Evolutionary conservation across 2,329 filamentous ascomycete species (phyloP), one percentile per base, ranked within the genome.

Genomic region (Hymenoscyphus linearis): DNA sequence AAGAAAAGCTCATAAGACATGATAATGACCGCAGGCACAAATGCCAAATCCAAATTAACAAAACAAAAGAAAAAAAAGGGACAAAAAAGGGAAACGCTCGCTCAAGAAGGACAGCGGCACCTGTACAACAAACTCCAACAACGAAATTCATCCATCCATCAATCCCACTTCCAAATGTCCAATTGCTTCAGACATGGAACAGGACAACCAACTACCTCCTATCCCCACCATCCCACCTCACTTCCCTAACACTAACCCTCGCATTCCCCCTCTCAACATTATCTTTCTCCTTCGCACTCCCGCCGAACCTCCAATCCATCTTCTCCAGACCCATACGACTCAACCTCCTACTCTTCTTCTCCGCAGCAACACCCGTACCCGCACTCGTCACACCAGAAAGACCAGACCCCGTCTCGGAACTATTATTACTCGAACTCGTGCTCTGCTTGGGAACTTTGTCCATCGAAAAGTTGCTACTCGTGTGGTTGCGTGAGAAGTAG

Each of bases 401-500:
- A 4, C 31, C 31, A 31, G 31, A 31, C 1, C 40, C 40, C 9
- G n/a, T 47, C 40, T 18, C n/a, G n/a, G 10, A 4, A 22, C 40
- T 47, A 47, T 47, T 4, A n/a, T 22, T 22, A 25, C 40, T 47
- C 40, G 37, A 40, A 7, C 13, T 16, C 16, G 16, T 40, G 16
- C 60, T 12, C 64, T 58, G 58, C 59, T 66, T 47, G 35, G 54
- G 25, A 63, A 52, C 54, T 62, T 64, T 60, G 54, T 62, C 16
- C 35, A 44, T 13, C 55, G 67, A 61, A 26, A 64, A 62, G 22
- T 61, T 66, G 65, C 65, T 69, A 40, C 70, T 65, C 52, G 76
- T 74, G 68, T 64, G 71, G 47, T 64, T 65, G 36, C 70, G 68
- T 59, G 72, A 74, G 52, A 76, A 78, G 60, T 78, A 79, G 55